Base-by-base conservation (phyloP, 139 green algal genomes). In the Micractinium sp. region DNA sequence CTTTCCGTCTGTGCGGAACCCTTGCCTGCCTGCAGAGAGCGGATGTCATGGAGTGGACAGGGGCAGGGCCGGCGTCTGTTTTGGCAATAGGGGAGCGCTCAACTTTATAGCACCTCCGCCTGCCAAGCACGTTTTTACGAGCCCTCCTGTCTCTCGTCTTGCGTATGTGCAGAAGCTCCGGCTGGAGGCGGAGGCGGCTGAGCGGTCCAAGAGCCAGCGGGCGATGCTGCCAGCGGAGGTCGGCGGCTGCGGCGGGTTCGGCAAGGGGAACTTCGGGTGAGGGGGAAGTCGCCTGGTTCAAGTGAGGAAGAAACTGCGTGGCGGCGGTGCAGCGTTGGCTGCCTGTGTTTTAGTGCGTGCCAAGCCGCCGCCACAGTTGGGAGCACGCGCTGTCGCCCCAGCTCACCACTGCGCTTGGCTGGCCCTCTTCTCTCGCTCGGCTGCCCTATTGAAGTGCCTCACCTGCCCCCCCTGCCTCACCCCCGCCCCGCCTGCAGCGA, bases 191-290 rank as follows among this genome's bases (percentile, higher is more conserved):
- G 80, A 69, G 31, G 31, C 41, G 14, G 80, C n/a, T 31, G n/a
- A 83, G 76, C 61, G 82, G 61, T 36, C 18, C 35, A 81, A 2
- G 56, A 56, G 71, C 33, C 15, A 29, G 85, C 88, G 63, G 22
- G 79, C 29, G 60, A 29, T 20, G 3, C 74, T 93, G 41, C 82
- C 92, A 56, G 90, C 96, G 80, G 98, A 99, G 90, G 95, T 94
- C 38, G 97, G 93, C 13, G 98, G 98, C 12, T 99, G 98, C 92
- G 98, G 98, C 29, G 98, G 98, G 7, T 93, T 93, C 74, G 98
- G 98, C 81, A 99, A 99, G 91, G 98, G 97, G 79, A 99, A 99
- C 92, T 99, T 99, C 91, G 90, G 76, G 53, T 87, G 83, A 18
- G 83, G 29, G 23, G 12, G 18, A 9, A 36, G 0, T 16, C 47